Evolutionary conservation across 1,284 basidiomycete species (phyloP), one percentile per base, ranked within the genome.

Genomic region (Ustilago shanxiensis): DNA sequence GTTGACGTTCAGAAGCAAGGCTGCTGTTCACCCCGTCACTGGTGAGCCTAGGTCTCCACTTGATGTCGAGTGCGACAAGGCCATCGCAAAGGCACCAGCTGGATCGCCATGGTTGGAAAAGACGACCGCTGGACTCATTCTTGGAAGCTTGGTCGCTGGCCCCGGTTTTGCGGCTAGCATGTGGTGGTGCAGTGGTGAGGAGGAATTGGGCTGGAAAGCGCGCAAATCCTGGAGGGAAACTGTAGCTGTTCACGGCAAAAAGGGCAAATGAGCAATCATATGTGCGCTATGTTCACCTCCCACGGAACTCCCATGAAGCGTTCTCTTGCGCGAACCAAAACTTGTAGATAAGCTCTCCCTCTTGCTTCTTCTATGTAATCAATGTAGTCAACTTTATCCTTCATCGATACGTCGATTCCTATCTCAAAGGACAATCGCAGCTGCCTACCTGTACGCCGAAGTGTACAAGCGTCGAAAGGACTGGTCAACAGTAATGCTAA

Each of bases 111-210:
- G 74, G 71, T 31, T 77, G 39, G 78, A 79, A 37, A 73, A 74
- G 74, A 72, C 71, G 0, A 60, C 50, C 24, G 31, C 24, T 1
- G 78, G 78, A 0, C 57, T 77, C 22, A n/a, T 70, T 2, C 8
- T 65, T 14, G 78, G 68, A 4, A 41, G 54, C 4, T 29, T 79
- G 37, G 60, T 69, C 3, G 78, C 52, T 18, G 78, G 78, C 0
- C 78, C 78, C 7, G 78, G 78, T 0, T 69, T 77, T 47, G 78
- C 78, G 0, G 78, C 78, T 0, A 67, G 73, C 55, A 72, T 79
- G 66, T 79, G 78, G 78, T 79, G 78, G 78, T 72, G 72, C 71
- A 66, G 71, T 49, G 78, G 78, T 20, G 78, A 79, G 57, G 78
- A 79, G 50, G 78, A 79, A 60, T 26, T 72, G 13, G 78, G 78